phyloP scores from a whole-genome alignment of 2,329 filamentous ascomycete species.

The Diaporthe helianthi region DNA sequence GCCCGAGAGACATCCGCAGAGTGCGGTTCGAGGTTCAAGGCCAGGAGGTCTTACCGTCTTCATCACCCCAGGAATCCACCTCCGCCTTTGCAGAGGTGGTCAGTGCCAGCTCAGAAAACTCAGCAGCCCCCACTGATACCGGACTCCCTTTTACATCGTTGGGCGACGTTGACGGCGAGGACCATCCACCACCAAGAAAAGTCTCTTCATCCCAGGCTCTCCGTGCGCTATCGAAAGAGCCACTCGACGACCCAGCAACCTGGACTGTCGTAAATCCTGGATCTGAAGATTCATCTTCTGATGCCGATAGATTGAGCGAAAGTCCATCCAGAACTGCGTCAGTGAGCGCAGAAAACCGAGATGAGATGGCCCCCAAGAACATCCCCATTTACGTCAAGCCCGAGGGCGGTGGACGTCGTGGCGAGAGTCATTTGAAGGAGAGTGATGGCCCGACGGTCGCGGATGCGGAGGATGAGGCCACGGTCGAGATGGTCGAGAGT shows the following conservation, averaged over 20 bases:
- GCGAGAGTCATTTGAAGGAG: not conserved
- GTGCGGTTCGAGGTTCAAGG: slow-evolving; percentile 70
- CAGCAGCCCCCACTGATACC: slow-evolving; percentile 34
- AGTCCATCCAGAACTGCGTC: not conserved
- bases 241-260: slow-evolving; percentile 44
- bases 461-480: not conserved
- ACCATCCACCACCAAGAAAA: slow-evolving; percentile 44
- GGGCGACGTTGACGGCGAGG: slow-evolving; percentile 43
- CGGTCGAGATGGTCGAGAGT: not conserved
- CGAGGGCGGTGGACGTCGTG: not conserved
- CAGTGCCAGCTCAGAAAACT: slow-evolving; percentile 27
- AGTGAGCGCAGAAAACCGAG: not conserved
- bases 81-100: slow-evolving; percentile 37
- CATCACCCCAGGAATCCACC: slow-evolving; percentile 55
- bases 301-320: not conserved
- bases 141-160: slow-evolving; percentile 38
- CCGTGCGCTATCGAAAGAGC: slow-evolving; percentile 45
- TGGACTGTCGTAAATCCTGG: slow-evolving; percentile 45
- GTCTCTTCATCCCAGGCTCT: slow-evolving; percentile 48
- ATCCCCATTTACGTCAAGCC: not conserved
- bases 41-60: slow-evolving; percentile 65
- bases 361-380: not conserved
- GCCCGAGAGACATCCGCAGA: slow-evolving; percentile 53
- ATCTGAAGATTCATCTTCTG: slow-evolving; percentile 7
- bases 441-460: not conserved